These are phyloP conservation scores for Haplosporangium sp. DNA, from an alignment of 371 early-diverging fungal species.

Conservation along the genomic window DNA sequence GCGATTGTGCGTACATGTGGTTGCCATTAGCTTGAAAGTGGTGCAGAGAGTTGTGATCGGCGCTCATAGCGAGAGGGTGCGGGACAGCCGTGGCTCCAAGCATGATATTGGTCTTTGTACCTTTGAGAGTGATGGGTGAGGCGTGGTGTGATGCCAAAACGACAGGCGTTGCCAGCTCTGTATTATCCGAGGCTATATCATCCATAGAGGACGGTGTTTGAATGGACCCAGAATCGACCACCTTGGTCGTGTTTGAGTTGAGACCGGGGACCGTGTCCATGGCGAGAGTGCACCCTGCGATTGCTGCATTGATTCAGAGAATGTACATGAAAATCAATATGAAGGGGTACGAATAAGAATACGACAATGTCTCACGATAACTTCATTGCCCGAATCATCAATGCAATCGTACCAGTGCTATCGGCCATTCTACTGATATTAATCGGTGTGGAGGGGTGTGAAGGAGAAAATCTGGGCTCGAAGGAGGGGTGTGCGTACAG, in stretches of 20 bases:
- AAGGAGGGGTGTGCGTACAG: too few relatives aligned
- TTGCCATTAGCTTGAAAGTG: constrained; percentile 33
- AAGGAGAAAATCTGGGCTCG: too few relatives aligned
- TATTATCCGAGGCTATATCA: constrained; percentile 10
- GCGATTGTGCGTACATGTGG: constrained; percentile 17
- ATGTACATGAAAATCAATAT: too few relatives aligned
- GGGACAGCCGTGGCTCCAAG: constrained; percentile 28
- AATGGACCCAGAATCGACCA: neutral
- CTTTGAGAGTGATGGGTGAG: constrained; percentile 24
- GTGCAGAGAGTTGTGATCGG: constrained; percentile 37
- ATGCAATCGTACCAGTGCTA: too few relatives aligned
- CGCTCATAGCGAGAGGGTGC: constrained; percentile 32
- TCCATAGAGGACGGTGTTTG: constrained; percentile 12
- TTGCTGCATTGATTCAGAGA: neutral
- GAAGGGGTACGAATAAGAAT: too few relatives aligned
- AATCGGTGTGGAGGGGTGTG: too few relatives aligned
- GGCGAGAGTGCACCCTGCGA: neutral
- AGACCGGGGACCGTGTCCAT: constrained; percentile 12
- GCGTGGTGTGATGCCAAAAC: constrained; percentile 20
- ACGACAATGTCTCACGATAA: too few relatives aligned
- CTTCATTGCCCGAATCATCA: too few relatives aligned
- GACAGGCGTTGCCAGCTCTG: constrained; percentile 18
- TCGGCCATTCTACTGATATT: too few relatives aligned
- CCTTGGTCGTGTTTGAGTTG: constrained; percentile 7
- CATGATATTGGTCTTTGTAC: constrained; percentile 43